Percentiles rank a stretch among this genome's conserved stretches.
These are phyloP conservation scores for Cucurbita ficifolia DNA, from an alignment of 306 rosid species.

Conservation along the genomic window DNA sequence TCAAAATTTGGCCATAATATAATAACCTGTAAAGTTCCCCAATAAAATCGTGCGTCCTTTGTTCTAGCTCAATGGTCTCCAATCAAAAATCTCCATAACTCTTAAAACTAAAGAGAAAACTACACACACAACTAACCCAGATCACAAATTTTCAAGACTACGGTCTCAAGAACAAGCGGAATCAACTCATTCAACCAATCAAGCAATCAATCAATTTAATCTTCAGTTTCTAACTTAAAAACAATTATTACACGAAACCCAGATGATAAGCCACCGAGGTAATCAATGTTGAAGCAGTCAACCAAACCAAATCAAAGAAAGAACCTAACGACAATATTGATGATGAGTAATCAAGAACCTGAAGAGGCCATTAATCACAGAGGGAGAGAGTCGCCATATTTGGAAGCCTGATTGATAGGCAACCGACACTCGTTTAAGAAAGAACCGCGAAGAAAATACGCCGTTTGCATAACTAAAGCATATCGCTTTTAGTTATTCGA, in stretches of 20 bases:
- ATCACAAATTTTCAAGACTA: not conserved
- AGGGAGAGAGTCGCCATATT: not conserved
- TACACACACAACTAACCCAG: not conserved
- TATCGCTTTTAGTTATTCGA: slow-evolving; percentile 25
- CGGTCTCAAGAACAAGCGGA: not conserved
- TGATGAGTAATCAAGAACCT: not conserved
- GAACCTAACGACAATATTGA: not conserved
- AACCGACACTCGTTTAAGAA: not conserved
- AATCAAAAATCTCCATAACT: not conserved
- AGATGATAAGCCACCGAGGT: not conserved
- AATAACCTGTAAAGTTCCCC: not conserved
- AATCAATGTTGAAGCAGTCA: not conserved
- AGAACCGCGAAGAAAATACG: slow-evolving; percentile 17
- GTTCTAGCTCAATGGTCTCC: not conserved
- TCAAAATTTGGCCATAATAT: not conserved
- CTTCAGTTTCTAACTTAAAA: not conserved
- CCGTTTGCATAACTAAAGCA: slow-evolving; percentile 18
- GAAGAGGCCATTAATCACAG: not conserved
- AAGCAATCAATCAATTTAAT: not conserved
- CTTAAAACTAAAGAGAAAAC: not conserved
- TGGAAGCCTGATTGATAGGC: not conserved
- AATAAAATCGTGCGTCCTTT: not conserved
- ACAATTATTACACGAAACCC: slow-evolving; percentile 1
- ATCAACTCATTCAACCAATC: not conserved
- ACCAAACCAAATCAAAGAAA: not conserved